Evolutionary conservation across 2,329 filamentous ascomycete genomes (phyloP), one percentile per base, ranked within the genome.

Genomic region (Phoma sp.): DNA sequence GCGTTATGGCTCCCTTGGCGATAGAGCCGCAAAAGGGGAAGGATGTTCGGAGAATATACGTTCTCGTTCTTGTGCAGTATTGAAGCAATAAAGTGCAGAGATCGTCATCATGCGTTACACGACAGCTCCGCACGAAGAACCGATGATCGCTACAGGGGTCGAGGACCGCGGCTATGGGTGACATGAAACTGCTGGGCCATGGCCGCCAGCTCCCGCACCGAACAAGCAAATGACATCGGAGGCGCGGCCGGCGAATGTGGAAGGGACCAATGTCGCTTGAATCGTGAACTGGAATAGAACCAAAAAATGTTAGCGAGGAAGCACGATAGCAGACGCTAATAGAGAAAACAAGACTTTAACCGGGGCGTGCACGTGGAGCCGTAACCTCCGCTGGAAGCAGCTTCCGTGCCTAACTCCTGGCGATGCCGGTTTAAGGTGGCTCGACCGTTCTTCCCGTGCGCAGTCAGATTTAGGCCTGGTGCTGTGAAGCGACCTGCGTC

Each of bases 281-380:
- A 37, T 32, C 40, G 33, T 45, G 35, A 14, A 18, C 18, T 33
- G 2, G 11, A 37, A 18, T 30, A 18, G 32, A 23, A 3, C 14
- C n/a, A 39, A 8, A 38, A 24, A 27, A 38, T 29, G 25, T 25
- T 32, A 38, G 37, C 37, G 37, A 27, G 23, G 23, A 36, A 38
- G 44, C 44, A 44, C 45, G 46, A 7, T 37, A 40, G 40, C 23
- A 25, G 13, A 18, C 30, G 33, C 30, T 51, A 47, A 42, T n/a
- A 29, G 25, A 32, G 7, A 22, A 13, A 38, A 25, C 35, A 42
- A 36, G 37, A 33, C 41, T 49, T 46, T 47, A 50, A 36, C 46
- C 52, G 27, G 33, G 14, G 13, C 35, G 6, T 39, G 41, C 45
- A 54, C 40, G 51, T 45, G 51, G 23, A 45, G 46, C 51, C 45